These are phyloP conservation scores for Diaporthe velutina DNA, from an alignment of 2,329 filamentous ascomycete species.

Conservation along the genomic window DNA sequence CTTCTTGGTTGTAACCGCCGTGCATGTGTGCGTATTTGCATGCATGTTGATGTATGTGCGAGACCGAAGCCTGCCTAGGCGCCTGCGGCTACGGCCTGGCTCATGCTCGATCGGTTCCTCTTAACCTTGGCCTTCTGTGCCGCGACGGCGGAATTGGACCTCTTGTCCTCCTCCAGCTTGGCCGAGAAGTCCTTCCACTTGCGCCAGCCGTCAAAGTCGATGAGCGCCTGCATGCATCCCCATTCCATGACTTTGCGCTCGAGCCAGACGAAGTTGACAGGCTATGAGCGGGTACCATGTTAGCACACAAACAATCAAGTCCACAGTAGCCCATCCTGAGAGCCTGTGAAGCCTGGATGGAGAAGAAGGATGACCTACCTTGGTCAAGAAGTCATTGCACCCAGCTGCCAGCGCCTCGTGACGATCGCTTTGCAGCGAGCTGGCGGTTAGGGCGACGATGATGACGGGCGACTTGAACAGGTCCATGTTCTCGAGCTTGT, in stretches of 20 bases:
- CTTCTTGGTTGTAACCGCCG: not conserved
- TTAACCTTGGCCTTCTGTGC: conserved; percentile 39
- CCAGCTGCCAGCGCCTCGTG: conserved; percentile 95
- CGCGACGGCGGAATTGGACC: not conserved
- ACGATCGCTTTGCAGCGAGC: conserved; percentile 92
- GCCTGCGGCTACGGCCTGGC: conserved; percentile 34
- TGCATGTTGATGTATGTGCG: not conserved
- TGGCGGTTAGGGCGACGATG: conserved; percentile 95
- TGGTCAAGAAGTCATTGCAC: conserved; percentile 98
- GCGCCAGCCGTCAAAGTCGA: conserved; percentile 98
- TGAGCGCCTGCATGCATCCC: conserved; percentile 99
- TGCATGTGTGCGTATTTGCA: not conserved
- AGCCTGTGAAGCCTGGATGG: not conserved
- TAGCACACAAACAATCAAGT: conserved; percentile 37
- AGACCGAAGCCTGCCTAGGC: conserved; percentile 7
- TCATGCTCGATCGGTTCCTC: conserved; percentile 37
- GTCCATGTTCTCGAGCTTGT: conserved; percentile 75
- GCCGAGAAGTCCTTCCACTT: conserved; percentile 90
- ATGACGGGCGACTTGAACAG: conserved; percentile 97
- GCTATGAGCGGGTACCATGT: conserved; percentile 68
- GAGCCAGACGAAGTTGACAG: conserved; percentile 97
- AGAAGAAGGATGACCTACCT: conserved; percentile 68
- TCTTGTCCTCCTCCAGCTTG: conserved; percentile 48
- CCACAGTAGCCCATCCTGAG: not conserved
- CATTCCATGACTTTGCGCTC: conserved; percentile 99